Conservation (phyloP, 345 rosid species). For the Rhodamnia argentea region DNA sequence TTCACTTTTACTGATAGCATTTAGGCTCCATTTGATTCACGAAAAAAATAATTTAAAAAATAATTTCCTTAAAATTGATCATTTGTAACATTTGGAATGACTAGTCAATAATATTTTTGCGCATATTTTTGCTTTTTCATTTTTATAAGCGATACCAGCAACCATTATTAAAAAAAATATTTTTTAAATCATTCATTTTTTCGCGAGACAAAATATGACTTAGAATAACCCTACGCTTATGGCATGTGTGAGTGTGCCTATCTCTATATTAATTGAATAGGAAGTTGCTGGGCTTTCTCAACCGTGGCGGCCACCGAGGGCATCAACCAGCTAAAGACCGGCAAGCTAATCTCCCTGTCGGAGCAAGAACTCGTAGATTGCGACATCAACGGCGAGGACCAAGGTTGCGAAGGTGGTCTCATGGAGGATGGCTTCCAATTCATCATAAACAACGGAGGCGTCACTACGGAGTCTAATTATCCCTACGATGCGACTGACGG, state of each 20-base stretch:
- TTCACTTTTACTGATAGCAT: too few relatives aligned
- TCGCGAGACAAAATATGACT: not conserved
- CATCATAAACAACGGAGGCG: slow-evolving; percentile 11
- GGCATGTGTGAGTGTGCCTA: not conserved
- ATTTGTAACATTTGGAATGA: too few relatives aligned
- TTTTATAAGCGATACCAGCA: too few relatives aligned
- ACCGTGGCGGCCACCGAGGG: slow-evolving; percentile 8
- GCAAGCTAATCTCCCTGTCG: slow-evolving; percentile 7
- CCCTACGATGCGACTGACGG: slow-evolving; percentile 7
- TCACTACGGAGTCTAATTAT: slow-evolving; percentile 15
- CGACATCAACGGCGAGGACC: slow-evolving; percentile 6
- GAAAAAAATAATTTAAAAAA: too few relatives aligned
- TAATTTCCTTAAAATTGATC: too few relatives aligned
- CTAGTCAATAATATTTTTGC: too few relatives aligned
- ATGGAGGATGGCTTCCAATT: slow-evolving; percentile 23
- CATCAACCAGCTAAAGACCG: not conserved
- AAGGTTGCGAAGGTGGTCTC: slow-evolving; percentile 21
- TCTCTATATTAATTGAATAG: not conserved
- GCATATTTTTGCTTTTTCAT: too few relatives aligned
- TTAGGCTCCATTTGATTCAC: too few relatives aligned
- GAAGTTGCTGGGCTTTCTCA: slow-evolving; percentile 21
- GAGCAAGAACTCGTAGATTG: slow-evolving; percentile 27
- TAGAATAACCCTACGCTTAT: not conserved
- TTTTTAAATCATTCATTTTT: not conserved
- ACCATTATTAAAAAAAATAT: too few relatives aligned